Percentiles rank a stretch among this genome's conserved stretches.
Conservation (phyloP, 2,329 filamentous ascomycete genomes). For the Drechslerella coelobrocha region DNA sequence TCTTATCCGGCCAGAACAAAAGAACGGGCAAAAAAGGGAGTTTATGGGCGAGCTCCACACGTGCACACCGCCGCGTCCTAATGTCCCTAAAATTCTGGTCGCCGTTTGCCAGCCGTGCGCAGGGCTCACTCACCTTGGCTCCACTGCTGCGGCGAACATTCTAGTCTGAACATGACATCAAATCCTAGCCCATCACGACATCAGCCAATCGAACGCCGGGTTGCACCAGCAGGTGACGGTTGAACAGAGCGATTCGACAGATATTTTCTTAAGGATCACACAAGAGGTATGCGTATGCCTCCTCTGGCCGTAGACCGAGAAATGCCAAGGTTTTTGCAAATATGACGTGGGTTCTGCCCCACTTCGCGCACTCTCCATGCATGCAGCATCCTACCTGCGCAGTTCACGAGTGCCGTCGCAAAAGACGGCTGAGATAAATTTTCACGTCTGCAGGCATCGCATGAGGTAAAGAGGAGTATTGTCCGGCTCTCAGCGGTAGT, state of each 20-base stretch:
- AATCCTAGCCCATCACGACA: not conserved
- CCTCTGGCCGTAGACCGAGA: no score
- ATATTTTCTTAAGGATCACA: no score
- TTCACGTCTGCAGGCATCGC: not conserved
- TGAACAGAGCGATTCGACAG: not conserved
- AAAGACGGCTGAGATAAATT: not conserved
- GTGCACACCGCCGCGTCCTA: no score
- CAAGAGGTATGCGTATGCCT: no score
- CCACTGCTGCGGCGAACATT: not conserved
- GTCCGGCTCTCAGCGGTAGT: no score
- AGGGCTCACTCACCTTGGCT: not conserved
- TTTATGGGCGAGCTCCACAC: no score
- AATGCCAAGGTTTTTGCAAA: no score
- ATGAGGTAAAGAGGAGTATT: not conserved
- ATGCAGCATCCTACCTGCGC: no score
- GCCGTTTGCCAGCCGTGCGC: conserved; percentile 1
- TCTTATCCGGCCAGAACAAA: not conserved
- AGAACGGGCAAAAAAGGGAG: not conserved
- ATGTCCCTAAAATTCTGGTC: no score
- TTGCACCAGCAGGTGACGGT: not conserved
- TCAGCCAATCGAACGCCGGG: not conserved
- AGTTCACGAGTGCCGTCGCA: no score
- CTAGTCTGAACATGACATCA: not conserved
- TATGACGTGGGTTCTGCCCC: no score
- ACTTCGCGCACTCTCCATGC: no score